Conservation (phyloP, 2,329 filamentous ascomycete species). For the Fusarium chlamydosporum region DNA sequence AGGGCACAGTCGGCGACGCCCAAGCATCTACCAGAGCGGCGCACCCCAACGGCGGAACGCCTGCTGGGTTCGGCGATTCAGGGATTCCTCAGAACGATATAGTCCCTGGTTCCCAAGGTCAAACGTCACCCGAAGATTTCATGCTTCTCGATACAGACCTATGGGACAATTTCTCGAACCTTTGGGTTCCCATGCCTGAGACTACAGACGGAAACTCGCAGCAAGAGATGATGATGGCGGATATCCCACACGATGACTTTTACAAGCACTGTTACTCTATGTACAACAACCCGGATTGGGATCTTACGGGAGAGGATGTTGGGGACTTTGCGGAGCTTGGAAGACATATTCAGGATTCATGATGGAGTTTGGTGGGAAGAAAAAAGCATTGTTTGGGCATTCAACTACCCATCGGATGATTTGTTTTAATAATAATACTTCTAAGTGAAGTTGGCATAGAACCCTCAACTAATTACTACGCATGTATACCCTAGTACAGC, state of each 20-base stretch:
- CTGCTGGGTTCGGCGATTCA: slow-evolving; percentile 12
- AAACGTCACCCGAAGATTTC: slow-evolving; percentile 43
- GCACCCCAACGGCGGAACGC: slow-evolving; percentile 22
- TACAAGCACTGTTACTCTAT: slow-evolving; percentile 51
- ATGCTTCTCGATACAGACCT: slow-evolving; percentile 48
- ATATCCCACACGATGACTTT: slow-evolving; percentile 47
- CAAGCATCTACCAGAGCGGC: not conserved
- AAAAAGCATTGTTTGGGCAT: slow-evolving; percentile 26
- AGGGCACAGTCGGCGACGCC: slow-evolving; percentile 20
- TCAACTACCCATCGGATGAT: slow-evolving; percentile 21
- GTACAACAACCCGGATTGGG: slow-evolving; percentile 51
- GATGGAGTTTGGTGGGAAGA: slow-evolving; percentile 5
- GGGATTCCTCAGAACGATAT: slow-evolving; percentile 14
- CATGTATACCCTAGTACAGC: not conserved
- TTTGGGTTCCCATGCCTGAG: slow-evolving; percentile 46
- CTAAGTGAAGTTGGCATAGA: not conserved
- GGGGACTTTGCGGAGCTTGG: slow-evolving; percentile 50
- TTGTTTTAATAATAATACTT: not conserved
- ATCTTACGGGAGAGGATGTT: slow-evolving; percentile 49
- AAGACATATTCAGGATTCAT: slow-evolving; percentile 49
- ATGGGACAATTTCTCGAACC: slow-evolving; percentile 50
- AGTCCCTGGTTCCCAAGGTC: slow-evolving; percentile 10
- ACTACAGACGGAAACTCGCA: slow-evolving; percentile 32
- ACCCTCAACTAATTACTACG: not conserved
- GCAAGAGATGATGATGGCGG: slow-evolving; percentile 47